Evolutionary conservation across 73 alveolate species (phyloP), one percentile per base, ranked within the genome.

Genomic region (Paramecium sonneborni): DNA sequence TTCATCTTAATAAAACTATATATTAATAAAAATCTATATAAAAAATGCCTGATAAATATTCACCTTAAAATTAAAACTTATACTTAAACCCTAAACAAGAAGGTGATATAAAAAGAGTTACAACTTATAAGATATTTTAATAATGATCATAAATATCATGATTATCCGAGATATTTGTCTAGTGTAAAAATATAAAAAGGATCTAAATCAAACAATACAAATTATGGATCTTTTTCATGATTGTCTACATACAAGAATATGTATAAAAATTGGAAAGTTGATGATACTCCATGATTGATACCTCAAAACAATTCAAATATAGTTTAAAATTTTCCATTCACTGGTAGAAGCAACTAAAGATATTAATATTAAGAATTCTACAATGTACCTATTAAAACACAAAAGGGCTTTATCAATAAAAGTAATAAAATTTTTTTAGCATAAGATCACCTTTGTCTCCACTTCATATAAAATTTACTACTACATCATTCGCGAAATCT

Each of bases 141-240:
- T 74, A 38, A 39, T 24, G 11, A 79, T 14, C 9, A 24, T 41
- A 32, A 43, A 10, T 30, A 79, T 74, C 90, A 79, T 44, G 90
- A 79, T 41, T 79, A 23, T 79, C 90, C 90, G 6, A 76, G 90
- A 44, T 79, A 79, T 41, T 24, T 41, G 9, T 79, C 90, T 2
- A 43, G 15, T 62, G 39, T 62, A 5, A 10, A 62, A 32, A 11
- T 26, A 30, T 24, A 62, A 62, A 62, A 62, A 62, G 84, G 84
- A 14, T 44, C 84, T 26, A 62, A 62, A 30, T n/a, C 39, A 0
- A 26, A 30, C 30, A 62, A 26, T 62, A 62, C 84, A 14, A 62
- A 62, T 62, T 26, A 1, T 62, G 84, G 84, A 62, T 32, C 84
- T 30, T 79, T 79, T 44, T 79, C 90, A 14, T 74, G 90, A 79